Evolutionary conservation across 2,329 filamentous ascomycete genomes (phyloP).

Genomic region (Aspergillus sp.): DNA sequence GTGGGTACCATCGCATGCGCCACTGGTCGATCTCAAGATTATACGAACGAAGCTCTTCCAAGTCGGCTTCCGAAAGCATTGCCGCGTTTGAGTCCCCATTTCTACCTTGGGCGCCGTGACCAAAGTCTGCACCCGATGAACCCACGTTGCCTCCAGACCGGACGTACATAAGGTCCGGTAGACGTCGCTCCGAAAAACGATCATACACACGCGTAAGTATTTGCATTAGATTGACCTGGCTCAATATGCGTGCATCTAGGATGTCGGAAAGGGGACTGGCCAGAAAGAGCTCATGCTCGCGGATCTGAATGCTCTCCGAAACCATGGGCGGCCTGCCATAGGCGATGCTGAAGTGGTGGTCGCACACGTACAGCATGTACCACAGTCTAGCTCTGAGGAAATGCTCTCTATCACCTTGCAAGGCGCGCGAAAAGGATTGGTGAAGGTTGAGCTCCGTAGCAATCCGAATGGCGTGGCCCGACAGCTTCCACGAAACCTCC

Average conservation of each 20-base stretch:
- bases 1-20: slow-evolving; percentile 28
- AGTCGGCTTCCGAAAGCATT: no score
- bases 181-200: no score
- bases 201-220: no score
- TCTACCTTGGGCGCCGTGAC: no score
- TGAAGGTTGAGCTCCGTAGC: slow-evolving; percentile 31
- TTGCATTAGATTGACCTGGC: no score
- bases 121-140: no score
- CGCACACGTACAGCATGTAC: slow-evolving; percentile 44
- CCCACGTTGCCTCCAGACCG: no score
- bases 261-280: no score
- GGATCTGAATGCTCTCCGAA: slow-evolving; percentile 25
- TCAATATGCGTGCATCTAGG: no score
- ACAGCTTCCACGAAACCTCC: slow-evolving; percentile 42
- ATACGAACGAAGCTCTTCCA: slow-evolving; percentile 11
- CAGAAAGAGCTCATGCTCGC: no score
- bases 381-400: slow-evolving; percentile 34
- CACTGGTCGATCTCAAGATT: slow-evolving; percentile 2
- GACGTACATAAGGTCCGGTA: no score
- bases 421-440: slow-evolving; percentile 28
- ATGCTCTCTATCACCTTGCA: slow-evolving; percentile 27
- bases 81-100: no score
- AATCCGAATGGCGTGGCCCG: slow-evolving; percentile 26
- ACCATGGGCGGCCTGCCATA: slow-evolving; percentile 43
- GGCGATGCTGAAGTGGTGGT: slow-evolving; percentile 43